A percentile compares a stretch with the other conserved stretches of the same genome.
phyloP scores from a whole-genome alignment of 148 eudicot species.

The Silene latifolia region DNA sequence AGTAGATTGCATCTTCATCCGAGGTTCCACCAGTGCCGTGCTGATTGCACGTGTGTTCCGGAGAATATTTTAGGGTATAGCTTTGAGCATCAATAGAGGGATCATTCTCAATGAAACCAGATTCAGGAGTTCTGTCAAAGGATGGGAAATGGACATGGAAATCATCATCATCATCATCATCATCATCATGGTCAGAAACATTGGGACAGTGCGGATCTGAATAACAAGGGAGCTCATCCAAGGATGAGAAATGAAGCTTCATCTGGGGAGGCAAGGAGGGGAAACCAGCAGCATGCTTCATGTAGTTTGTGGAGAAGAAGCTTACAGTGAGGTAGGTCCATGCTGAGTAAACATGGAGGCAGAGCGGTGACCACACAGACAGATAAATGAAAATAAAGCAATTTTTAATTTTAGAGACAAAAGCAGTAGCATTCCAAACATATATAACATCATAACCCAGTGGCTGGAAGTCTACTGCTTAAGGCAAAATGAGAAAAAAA shows the following conservation, averaged over 20 bases:
- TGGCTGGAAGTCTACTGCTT: no score
- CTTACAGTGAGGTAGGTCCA: conserved; percentile 80
- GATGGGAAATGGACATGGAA: conserved; percentile 5
- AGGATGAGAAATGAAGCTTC: conserved; percentile 55
- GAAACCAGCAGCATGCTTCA: conserved; percentile 57
- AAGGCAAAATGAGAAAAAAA: neutral
- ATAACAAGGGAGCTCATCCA: conserved; percentile 89
- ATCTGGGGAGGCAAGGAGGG: conserved; percentile 70
- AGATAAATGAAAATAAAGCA: neutral
- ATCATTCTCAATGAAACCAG: conserved; percentile 10
- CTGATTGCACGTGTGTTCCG: conserved; percentile 9
- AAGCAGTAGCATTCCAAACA: no score
- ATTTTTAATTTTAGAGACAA: no score
- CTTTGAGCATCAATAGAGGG: conserved; percentile 11
- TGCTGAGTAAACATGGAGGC: conserved; percentile 33
- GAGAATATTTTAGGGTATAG: conserved; percentile 10
- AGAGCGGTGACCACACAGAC: neutral
- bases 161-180: conserved; percentile 33
- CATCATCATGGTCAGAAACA: conserved; percentile 5
- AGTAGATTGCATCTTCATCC: neutral
- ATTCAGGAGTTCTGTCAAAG: neutral
- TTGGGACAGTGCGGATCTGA: conserved; percentile 11
- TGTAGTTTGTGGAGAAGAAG: conserved; percentile 75
- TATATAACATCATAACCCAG: neutral
- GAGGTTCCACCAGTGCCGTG: neutral